phyloP scores from a whole-genome alignment of 129 eudicot genomes.

The Tanacetum coccineum region DNA sequence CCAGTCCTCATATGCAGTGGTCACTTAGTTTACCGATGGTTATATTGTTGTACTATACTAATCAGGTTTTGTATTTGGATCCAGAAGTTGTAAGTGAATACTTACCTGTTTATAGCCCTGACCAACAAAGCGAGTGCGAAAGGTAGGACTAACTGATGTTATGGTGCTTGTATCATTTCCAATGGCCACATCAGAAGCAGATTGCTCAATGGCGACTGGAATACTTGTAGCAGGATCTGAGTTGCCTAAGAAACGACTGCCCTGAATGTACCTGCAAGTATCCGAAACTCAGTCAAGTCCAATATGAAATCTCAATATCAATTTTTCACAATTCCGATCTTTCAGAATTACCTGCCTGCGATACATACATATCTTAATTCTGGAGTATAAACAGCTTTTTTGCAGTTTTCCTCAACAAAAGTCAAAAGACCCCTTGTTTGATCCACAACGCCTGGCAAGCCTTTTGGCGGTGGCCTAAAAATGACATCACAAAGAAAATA shows the following conservation, averaged over 20 bases:
- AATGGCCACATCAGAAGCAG: conserved; percentile 35
- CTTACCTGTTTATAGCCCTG: conserved; percentile 94
- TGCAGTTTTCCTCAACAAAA: conserved; percentile 76
- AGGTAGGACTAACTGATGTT: conserved; percentile 41
- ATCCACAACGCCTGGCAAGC: conserved; percentile 83
- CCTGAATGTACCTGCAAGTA: conserved; percentile 66
- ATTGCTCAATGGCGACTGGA: conserved; percentile 36
- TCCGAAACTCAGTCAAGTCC: background rate
- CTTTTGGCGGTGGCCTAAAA: conserved; percentile 87
- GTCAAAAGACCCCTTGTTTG: conserved; percentile 92
- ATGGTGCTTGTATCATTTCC: conserved; percentile 33
- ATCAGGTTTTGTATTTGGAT: background rate
- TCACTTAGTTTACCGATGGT: no score
- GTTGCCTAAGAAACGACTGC: conserved; percentile 54
- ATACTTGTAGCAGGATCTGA: conserved; percentile 30
- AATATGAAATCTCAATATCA: background rate
- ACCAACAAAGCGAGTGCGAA: conserved; percentile 81
- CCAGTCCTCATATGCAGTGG: no score
- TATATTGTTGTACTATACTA: background rate
- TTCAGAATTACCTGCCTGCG: conserved; percentile 72
- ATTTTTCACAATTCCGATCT: background rate
- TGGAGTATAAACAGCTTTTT: conserved; percentile 81
- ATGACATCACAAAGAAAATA: background rate
- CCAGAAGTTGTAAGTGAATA: background rate
- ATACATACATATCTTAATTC: conserved; percentile 79